Percentiles rank a stretch among this genome's conserved stretches.
Conservation (phyloP, 148 eudicot species). For the Chenopodium formosanum region DNA sequence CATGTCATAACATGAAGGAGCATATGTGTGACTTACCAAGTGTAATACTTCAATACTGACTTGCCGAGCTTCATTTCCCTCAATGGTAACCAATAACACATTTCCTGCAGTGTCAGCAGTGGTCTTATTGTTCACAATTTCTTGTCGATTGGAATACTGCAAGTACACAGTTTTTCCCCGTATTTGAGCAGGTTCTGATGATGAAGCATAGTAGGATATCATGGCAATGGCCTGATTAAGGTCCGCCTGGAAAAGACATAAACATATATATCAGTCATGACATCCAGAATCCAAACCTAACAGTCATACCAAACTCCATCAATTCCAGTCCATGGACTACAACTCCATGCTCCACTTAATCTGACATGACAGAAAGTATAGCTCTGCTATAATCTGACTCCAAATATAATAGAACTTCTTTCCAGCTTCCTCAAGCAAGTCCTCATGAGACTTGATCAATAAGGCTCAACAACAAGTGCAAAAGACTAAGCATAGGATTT, state of each 20-base stretch:
- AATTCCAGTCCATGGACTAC: background rate
- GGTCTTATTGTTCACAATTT: slow-evolving; percentile 97
- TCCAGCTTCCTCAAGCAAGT: background rate
- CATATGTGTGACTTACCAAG: slow-evolving; percentile 65
- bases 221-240: slow-evolving; percentile 94
- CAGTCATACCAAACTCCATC: background rate
- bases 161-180: slow-evolving; percentile 97
- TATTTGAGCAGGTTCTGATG: slow-evolving; percentile 97
- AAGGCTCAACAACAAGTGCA: background rate
- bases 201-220: slow-evolving; percentile 97
- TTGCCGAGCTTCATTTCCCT: slow-evolving; percentile 95
- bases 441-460: background rate
- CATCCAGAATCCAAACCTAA: slow-evolving; percentile 14
- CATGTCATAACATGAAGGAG: slow-evolving; percentile 27
- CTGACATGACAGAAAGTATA: background rate
- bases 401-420: background rate
- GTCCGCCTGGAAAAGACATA: slow-evolving; percentile 59
- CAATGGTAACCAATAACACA: slow-evolving; percentile 91
- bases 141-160: slow-evolving; percentile 97
- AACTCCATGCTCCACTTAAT: background rate
- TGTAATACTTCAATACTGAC: slow-evolving; percentile 98
- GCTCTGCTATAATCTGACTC: background rate
- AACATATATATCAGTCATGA: slow-evolving; percentile 7
- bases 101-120: slow-evolving; percentile 94
- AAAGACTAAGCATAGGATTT: background rate